phyloP scores from a whole-genome alignment of 2,329 filamentous ascomycete genomes.

The Phyllosticta citrichinensis region DNA sequence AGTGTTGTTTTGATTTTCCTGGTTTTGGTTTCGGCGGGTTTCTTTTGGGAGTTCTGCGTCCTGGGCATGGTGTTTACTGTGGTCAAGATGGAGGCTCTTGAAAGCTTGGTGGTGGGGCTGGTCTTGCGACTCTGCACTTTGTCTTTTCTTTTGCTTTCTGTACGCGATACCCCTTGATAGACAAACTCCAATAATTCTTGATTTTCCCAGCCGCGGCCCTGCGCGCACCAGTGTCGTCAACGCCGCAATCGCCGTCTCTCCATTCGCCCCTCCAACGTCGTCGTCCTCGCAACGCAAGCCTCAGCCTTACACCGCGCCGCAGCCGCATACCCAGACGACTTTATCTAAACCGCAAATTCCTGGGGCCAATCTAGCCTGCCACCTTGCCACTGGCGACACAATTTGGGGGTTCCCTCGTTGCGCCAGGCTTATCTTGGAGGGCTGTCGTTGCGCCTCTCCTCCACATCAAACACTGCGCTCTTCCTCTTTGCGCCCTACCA shows the following conservation, averaged over 20 bases:
- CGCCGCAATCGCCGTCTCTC: neutral
- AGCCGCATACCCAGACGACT: neutral
- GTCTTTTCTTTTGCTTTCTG: neutral
- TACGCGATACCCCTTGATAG: neutral
- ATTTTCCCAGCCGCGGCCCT: neutral
- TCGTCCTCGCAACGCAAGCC: neutral
- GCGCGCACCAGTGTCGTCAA: neutral
- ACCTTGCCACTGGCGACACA: neutral
- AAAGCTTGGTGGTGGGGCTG: neutral
- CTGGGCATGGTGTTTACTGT: neutral
- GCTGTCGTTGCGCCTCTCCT: neutral
- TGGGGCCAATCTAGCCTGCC: neutral
- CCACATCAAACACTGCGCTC: neutral
- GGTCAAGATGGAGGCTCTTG: neutral
- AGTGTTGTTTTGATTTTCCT: neutral
- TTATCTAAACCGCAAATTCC: neutral
- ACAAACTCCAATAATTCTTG: neutral
- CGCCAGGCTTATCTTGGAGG: neutral
- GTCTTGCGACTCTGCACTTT: neutral
- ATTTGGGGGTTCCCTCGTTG: neutral
- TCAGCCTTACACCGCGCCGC: neutral
- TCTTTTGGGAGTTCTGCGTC: neutral
- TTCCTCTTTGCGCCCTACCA: neutral
- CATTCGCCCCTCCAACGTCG: neutral
- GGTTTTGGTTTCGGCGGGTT: neutral